Conservation (phyloP, 805 yeast species). For the Kodamaea laetipori region DNA sequence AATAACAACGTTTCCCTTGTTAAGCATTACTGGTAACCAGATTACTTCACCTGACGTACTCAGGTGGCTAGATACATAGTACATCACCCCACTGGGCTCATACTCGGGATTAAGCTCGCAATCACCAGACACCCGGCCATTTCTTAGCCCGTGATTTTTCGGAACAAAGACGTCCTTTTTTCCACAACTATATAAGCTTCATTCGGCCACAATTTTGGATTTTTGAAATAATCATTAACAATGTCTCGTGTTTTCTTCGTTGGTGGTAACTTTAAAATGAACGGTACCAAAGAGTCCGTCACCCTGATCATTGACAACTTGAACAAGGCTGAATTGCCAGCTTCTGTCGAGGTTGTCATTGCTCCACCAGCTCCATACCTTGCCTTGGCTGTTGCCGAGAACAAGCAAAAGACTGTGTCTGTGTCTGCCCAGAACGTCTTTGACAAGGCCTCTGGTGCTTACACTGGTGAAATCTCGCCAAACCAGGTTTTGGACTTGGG, state of each 20-base stretch:
- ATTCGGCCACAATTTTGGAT: slow-evolving; percentile 1
- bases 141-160: slow-evolving; percentile 7
- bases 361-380: slow-evolving; percentile 96
- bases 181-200: slow-evolving; percentile 11
- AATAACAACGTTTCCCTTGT: no score
- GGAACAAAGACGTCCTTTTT: slow-evolving; percentile 15
- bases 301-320: slow-evolving; percentile 79
- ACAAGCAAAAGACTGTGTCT: slow-evolving; percentile 70
- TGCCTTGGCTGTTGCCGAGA: slow-evolving; percentile 66
- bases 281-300: slow-evolving; percentile 89
- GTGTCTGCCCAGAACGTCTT: slow-evolving; percentile 92
- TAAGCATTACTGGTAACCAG: no score
- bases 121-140: slow-evolving; percentile 1
- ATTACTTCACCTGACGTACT: no score
- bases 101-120: background rate
- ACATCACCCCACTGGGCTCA: background rate
- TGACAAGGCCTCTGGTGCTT: slow-evolving; percentile 90
- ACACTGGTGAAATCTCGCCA: slow-evolving; percentile 95
- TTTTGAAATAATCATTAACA: slow-evolving; percentile 16
- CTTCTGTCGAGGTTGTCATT: slow-evolving; percentile 87
- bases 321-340: slow-evolving; percentile 74
- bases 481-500: slow-evolving; percentile 87
- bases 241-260: slow-evolving; percentile 93
- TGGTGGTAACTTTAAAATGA: slow-evolving; percentile 99
- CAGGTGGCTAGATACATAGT: no score